Base-by-base conservation (phyloP, 176 grass and related monocot species). In the Cocos nucifera region DNA sequence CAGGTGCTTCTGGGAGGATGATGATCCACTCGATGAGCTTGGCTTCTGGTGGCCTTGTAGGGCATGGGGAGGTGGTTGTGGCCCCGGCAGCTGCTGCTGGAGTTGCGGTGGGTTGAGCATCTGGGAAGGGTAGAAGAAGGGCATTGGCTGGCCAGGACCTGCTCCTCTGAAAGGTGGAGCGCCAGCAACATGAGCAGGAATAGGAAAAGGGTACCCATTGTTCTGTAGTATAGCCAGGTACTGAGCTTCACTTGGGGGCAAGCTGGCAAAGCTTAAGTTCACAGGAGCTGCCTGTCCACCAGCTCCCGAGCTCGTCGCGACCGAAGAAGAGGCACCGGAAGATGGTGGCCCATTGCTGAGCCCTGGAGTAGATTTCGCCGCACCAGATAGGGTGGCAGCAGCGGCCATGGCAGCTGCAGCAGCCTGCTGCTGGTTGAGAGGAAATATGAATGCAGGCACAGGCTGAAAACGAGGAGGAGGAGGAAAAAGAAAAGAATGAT, bases 221-320 rank as follows among this genome's bases (percentile, higher is more conserved):
- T 92, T 98, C 75, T 83, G 93, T 53, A 98, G 44, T 56, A 98
- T 83, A 14, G 93, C 84, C 54, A 98, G 65, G 54, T 85, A 86
- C 71, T 92, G 93, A 53, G 93, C 84, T 51, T 98, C 93, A n/a
- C 29, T 62, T 0, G 87, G 72, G 20, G 74, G 73, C 64, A 88
- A 64, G 69, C 75, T 76, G 15, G 81, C 76, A 76, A 98, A 98
- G 72, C 93, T 98, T 73, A 98, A 73, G 64, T 98, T 98, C 84
- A 98, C 78, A 15, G 73, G 23, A 29, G 87, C 35, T 16, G 67
- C 9, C 0, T 78, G 66, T 56, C 84, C 88, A 56, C 25, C 51
- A 17, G 16, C n/a, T n/a, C 50, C 58, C 0, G 80, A 51, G 29
- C 75, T 84, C 30, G 30, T 79, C 58, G 76, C 28, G 5, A 74